Base-by-base conservation (phyloP, 2,329 filamentous ascomycete species). In the Cadophora malorum region DNA sequence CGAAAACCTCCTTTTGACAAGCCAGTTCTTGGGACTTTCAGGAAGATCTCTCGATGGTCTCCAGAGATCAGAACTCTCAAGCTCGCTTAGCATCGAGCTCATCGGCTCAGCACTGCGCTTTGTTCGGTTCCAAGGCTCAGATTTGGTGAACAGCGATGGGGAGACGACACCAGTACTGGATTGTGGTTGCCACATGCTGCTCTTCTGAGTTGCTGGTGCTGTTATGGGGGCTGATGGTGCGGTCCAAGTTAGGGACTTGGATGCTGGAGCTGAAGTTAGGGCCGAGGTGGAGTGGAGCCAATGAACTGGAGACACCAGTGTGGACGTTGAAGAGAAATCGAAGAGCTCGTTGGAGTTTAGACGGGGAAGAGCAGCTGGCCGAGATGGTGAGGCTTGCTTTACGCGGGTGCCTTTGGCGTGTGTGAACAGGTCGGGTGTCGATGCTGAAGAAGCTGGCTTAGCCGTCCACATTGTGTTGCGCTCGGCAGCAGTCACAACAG, bases 21-120 rank as follows among this genome's bases (percentile, higher is more conserved):
- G 61, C 75, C 74, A 74, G 58, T 73, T 67, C 59, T 60, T 73
- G 4, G 70, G 69, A 28, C 61, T 69, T 19, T 67, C 52, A n/a
- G 70, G 72, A 3, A 70, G 35, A 14, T 53, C 65, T 41, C 49
- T 70, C 10, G 63, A 64, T 10, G 65, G 64, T 12, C 38, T 55
- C 74, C 75, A 77, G 60, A 76, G 49, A 28, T 71, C 60, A 3
- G 62, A 65, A 45, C 69, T 73, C 56, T 70, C 65, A 35, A 76
- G 67, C 10, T 55, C 49, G 8, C 7, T 49, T 1, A n/a, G 6
- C 19, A 52, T 69, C 38, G 16, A 45, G 16, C 14, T 14, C 16
- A 73, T 9, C 5, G 64, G 28, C 6, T 38, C 23, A 16, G 64
- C 63, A 12, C 64, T 61, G 45, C 71, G 70, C 67, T 71, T 74